Percentiles rank a stretch among this genome's conserved stretches.
phyloP scores from a whole-genome alignment of 495 filamentous ascomycete genomes.

The Aspergillus biplanus region DNA sequence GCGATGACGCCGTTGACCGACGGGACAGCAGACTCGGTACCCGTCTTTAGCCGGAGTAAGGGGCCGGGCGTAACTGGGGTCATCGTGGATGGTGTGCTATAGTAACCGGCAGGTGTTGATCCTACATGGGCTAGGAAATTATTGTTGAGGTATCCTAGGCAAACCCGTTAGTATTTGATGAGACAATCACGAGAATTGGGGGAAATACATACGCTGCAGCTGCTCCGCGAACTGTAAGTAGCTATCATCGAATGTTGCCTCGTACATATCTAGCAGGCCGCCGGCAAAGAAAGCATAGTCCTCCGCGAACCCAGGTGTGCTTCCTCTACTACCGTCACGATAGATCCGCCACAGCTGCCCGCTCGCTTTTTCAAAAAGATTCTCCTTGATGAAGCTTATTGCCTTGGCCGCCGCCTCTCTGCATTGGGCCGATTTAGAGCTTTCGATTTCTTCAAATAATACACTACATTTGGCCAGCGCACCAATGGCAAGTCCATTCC shows the following conservation, averaged over 20 bases:
- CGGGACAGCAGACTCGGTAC: conserved; percentile 88
- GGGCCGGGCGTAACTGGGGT: conserved; percentile 73
- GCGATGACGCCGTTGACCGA: conserved; percentile 86
- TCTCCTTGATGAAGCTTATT: conserved; percentile 72
- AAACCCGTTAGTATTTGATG: conserved; percentile 21
- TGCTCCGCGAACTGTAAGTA: conserved; percentile 84
- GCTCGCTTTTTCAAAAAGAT: conserved; percentile 70
- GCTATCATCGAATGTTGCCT: conserved; percentile 78
- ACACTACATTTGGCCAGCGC: conserved; percentile 74
- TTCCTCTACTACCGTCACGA: conserved; percentile 66
- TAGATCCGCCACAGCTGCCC: conserved; percentile 76
- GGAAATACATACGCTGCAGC: conserved; percentile 65
- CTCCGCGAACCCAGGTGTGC: conserved; percentile 82
- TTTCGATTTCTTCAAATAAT: conserved; percentile 64
- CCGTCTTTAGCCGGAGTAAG: conserved; percentile 88
- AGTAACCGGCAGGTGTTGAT: conserved; percentile 70
- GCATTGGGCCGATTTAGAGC: conserved; percentile 60
- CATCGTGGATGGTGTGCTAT: conserved; percentile 69
- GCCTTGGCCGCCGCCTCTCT: conserved; percentile 67
- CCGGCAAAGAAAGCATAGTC: conserved; percentile 92
- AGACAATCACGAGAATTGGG: background rate
- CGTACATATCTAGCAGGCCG: conserved; percentile 85
- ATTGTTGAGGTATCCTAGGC: conserved; percentile 65
- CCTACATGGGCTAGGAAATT: conserved; percentile 65
- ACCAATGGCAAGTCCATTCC: conserved; percentile 90